Evolutionary conservation across 2,329 filamentous ascomycete genomes (phyloP).

Genomic region (Penicillium sumatraense): DNA sequence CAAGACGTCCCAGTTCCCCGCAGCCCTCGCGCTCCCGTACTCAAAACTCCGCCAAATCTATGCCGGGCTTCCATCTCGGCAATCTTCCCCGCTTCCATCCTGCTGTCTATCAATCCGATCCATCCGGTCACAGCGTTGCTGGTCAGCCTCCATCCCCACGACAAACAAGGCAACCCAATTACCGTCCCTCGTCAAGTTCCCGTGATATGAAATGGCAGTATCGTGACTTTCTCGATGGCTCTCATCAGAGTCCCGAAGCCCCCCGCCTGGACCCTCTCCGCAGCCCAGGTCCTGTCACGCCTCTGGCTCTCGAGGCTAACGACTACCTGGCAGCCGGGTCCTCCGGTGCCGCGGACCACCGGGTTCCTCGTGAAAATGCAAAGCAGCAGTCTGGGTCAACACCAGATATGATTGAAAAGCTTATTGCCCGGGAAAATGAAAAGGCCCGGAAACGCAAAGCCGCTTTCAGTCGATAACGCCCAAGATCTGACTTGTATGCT

Average conservation of each 20-base stretch:
- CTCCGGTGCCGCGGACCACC: conserved; percentile 19
- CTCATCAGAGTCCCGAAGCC: conserved; percentile 44
- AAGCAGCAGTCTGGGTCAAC: conserved; percentile 28
- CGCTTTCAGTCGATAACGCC: conserved; percentile 32
- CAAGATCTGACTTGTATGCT: not conserved
- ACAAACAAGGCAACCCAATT: conserved; percentile 36
- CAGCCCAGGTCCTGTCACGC: conserved; percentile 53
- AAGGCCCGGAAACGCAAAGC: conserved; percentile 33
- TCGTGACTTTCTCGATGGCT: conserved; percentile 47
- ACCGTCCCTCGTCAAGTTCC: conserved; percentile 39
- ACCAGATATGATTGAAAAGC: conserved; percentile 38
- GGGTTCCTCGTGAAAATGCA: conserved; percentile 22
- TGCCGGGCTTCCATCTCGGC: conserved; percentile 43
- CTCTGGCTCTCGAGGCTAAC: conserved; percentile 46
- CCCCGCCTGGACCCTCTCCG: conserved; percentile 50
- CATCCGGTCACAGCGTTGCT: conserved; percentile 25
- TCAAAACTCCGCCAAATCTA: conserved; percentile 41
- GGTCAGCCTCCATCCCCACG: conserved; percentile 38
- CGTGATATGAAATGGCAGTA: conserved; percentile 48
- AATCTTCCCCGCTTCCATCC: conserved; percentile 53
- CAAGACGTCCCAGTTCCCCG: conserved; percentile 39
- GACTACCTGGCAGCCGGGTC: conserved; percentile 47
- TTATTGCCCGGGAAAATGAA: conserved; percentile 41
- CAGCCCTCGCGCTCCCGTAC: conserved; percentile 38
- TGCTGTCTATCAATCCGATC: conserved; percentile 45